A percentile compares a stretch with the other conserved stretches of the same genome.
phyloP scores from a whole-genome alignment of 169 alveolate genomes.

The Plasmodium falciparum region DNA sequence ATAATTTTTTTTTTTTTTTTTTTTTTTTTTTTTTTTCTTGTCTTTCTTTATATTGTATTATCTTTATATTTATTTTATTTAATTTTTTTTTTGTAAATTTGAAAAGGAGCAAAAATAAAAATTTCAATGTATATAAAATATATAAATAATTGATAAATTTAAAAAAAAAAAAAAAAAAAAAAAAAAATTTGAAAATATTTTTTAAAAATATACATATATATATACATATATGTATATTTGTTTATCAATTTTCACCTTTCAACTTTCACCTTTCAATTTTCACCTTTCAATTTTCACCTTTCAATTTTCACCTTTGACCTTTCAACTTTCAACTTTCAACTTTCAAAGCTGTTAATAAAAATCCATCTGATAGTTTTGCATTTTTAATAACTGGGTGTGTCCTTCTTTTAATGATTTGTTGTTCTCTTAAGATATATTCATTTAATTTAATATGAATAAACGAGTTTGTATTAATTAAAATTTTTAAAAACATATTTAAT shows the following conservation, averaged over 20 bases:
- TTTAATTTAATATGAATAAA: constrained; percentile 47
- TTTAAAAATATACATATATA: background rate
- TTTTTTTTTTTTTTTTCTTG: background rate
- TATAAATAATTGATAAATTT: no score
- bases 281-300: no score
- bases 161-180: no score
- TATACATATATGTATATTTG: background rate
- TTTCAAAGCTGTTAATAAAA: constrained; percentile 53
- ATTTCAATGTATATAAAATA: no score
- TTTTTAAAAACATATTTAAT: constrained; percentile 21
- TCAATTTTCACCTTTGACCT: no score
- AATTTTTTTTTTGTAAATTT: constrained; percentile 5
- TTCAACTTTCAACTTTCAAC: constrained; percentile 26
- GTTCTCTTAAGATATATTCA: constrained; percentile 55
- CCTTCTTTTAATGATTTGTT: constrained; percentile 53
- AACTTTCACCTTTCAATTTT: constrained; percentile 34
- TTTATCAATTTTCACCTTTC: constrained; percentile 15
- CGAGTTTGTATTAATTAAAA: constrained; percentile 27
- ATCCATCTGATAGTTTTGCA: constrained; percentile 58
- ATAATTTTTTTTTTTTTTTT: no score
- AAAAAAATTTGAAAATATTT: background rate
- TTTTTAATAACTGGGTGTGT: constrained; percentile 68
- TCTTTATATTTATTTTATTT: no score
- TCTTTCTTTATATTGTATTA: background rate
- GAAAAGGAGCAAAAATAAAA: constrained; percentile 35